Base-by-base conservation (phyloP, 1,284 basidiomycete species). In the Ganoderma lingzhi region DNA sequence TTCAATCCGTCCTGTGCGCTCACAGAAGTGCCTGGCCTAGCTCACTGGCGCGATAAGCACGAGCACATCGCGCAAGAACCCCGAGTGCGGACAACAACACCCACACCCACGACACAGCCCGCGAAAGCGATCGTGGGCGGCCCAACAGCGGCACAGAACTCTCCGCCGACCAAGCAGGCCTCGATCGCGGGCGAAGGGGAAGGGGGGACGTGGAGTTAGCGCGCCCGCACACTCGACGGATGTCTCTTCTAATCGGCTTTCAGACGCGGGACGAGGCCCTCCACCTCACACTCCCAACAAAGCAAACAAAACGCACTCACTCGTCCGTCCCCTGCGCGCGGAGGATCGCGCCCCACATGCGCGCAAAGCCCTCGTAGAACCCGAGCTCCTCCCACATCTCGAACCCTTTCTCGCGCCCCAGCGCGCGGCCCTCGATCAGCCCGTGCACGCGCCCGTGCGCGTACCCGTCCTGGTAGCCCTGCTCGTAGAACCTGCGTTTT, bases 321-420 rank as follows among this genome's bases (percentile, higher is more conserved):
- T 88, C 86, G 70, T 88, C 84, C 17, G 76, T 76, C 23, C 48
- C 23, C 48, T 76, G 77, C 61, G 81, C 80, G 63, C 82, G 65
- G 55, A 82, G 83, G 65, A 90, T 78, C 0, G 83, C 82, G 65
- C 84, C 78, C 93, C 94, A 98, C 69, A 92, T 87, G 64, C 77
- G 73, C 3, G 95, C 94, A 77, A 93, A 93, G 2, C 96, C 97
- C 76, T 95, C 88, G 78, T 97, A 97, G 78, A 93, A 98, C 2
- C 94, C 96, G 6, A 99, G 86, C 80, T 99, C 97, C 80, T 98
- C 96, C 96, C 97, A 98, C 79, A 98, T 90, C 81, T 97, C 96
- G 80, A 93, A 98, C 0, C 95, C 96, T 78, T 98, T 97, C 76
- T 96, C 92, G 70, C 91, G 87, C 0, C 97, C 97, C 4, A 98